Evolutionary conservation across 192 early-diverging fungal genomes (phyloP).

Genomic region (Coemansia guatemalensis): DNA sequence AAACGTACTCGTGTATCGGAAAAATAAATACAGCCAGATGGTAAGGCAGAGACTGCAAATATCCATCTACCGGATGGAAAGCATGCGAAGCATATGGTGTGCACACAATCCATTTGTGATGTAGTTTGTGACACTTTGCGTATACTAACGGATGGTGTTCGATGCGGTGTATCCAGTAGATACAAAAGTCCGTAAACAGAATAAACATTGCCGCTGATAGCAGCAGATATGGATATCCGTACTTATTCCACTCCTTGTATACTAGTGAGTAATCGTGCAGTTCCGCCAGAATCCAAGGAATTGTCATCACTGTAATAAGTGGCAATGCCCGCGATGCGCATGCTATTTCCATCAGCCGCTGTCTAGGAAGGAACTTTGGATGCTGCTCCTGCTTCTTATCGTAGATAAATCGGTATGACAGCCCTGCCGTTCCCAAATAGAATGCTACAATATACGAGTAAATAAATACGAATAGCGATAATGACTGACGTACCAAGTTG

Average conservation of each 20-base stretch:
- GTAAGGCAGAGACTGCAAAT: slow-evolving; percentile 93
- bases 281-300: slow-evolving; percentile 92
- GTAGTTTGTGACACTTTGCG: slow-evolving; percentile 83
- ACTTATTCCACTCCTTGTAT: slow-evolving; percentile 69
- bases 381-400: slow-evolving; percentile 89
- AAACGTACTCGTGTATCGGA: slow-evolving; percentile 91
- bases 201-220: slow-evolving; percentile 73
- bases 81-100: slow-evolving; percentile 95
- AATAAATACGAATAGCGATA: slow-evolving; percentile 72
- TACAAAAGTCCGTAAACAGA: slow-evolving; percentile 89
- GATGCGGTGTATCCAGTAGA: slow-evolving; percentile 97
- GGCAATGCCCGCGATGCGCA: slow-evolving; percentile 80
- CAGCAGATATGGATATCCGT: slow-evolving; percentile 75
- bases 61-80: slow-evolving; percentile 95
- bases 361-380: slow-evolving; percentile 90
- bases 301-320: slow-evolving; percentile 75
- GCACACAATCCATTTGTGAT: slow-evolving; percentile 90
- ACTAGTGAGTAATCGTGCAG: slow-evolving; percentile 84
- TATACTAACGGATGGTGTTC: slow-evolving; percentile 91
- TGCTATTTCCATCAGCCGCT: slow-evolving; percentile 83
- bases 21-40: slow-evolving; percentile 89
- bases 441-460: slow-evolving; percentile 72
- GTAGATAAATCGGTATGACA: slow-evolving; percentile 85
- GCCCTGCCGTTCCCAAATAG: slow-evolving; percentile 74
- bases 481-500: slow-evolving; percentile 67